Evolutionary conservation across 75 land plant genomes (phyloP), one percentile per base, ranked within the genome.

Genomic region (Pseudotsuga menziesii): DNA sequence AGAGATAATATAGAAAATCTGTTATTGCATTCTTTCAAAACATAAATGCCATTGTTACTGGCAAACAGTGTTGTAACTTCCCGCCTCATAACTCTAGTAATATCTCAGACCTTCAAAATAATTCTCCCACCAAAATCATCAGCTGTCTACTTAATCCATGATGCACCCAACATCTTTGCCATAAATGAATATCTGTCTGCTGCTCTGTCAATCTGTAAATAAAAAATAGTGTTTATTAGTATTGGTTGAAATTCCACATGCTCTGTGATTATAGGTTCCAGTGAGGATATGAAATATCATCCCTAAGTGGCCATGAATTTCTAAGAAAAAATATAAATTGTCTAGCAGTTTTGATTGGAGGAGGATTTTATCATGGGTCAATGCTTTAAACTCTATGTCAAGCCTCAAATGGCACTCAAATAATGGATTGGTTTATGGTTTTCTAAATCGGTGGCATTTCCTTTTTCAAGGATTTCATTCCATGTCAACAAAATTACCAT

Each of bases 131-230:
- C 48, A 5, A 44, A 44, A 44, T 44, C 48, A 44, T 44, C 6
- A 44, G 5, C 6, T 44, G 61, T 52, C 75, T 71, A 78, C 23
- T 78, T 78, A 67, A 48, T 79, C 80, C 80, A 79, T 13, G 36
- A 52, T 48, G 79, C 80, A 36, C 79, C 80, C 26, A 69, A 25
- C 79, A 55, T 75, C 80, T 79, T 79, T 5, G 41, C 58, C 36
- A 75, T 56, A 59, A 79, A 79, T 75, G 80, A 75, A 35, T 64
- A 79, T 57, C 79, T 75, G 72, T 79, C 62, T 1, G 79, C 78
- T 41, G 79, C 79, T 56, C 58, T 77, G 9, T 76, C 79, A 56
- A 79, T 79, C 79, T 79, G 79, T 5, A 76, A 73, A 29, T 29
- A 29, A 0, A 29, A 29, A 29, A 29, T 29, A 66, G 70, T 66